phyloP scores from a whole-genome alignment of 805 yeast genomes.

The baker's yeast (Saccharomyces cerevisiae) region DNA sequence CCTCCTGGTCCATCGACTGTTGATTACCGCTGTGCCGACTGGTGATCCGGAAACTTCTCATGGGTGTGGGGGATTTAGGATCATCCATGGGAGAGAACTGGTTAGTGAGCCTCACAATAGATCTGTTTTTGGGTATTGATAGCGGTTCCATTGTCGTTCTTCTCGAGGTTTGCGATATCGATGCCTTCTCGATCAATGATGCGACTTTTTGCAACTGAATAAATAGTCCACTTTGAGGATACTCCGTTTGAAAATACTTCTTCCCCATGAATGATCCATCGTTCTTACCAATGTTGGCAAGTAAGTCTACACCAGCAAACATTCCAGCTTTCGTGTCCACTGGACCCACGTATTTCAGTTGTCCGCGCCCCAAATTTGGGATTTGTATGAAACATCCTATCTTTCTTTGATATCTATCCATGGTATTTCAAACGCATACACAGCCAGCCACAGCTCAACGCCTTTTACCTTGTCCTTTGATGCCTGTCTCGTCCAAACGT shows the following conservation, averaged over 20 bases:
- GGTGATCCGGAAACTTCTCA: conserved; percentile 2
- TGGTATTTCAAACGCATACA: not conserved
- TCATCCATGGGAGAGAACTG: not conserved
- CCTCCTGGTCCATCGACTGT: not conserved
- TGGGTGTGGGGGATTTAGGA: conserved; percentile 10
- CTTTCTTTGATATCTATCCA: conserved; percentile 16
- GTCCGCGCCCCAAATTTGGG: conserved; percentile 66
- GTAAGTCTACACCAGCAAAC: conserved; percentile 81
- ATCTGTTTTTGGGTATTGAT: not conserved
- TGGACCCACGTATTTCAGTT: conserved; percentile 61
- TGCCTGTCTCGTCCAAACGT: not conserved
- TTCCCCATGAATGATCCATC: conserved; percentile 73
- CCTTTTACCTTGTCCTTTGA: not conserved
- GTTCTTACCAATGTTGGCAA: conserved; percentile 70
- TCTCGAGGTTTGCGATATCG: conserved; percentile 6
- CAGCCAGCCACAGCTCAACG: not conserved
- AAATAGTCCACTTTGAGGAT: conserved; percentile 68
- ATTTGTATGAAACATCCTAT: conserved; percentile 34
- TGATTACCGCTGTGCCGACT: not conserved
- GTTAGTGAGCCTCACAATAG: not conserved
- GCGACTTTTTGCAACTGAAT: conserved; percentile 45
- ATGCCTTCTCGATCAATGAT: conserved; percentile 17
- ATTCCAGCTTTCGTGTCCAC: conserved; percentile 65
- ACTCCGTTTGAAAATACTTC: conserved; percentile 56
- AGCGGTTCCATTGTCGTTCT: conserved; percentile 10